These are phyloP conservation scores for Bacidia gigantensis DNA, from an alignment of 495 filamentous ascomycete genomes.

Conservation along the genomic window DNA sequence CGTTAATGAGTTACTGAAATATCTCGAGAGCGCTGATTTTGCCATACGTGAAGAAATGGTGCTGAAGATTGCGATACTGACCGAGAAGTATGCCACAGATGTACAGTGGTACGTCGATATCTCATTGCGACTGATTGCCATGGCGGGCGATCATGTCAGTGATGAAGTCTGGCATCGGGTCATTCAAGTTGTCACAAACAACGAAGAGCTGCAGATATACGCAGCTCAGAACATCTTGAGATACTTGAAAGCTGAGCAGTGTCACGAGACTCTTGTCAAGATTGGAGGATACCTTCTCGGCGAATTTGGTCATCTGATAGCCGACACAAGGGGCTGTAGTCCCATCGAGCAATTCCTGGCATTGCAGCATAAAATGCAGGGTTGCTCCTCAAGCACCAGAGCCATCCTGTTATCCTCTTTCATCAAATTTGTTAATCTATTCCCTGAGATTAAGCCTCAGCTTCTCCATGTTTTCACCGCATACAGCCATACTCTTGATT, in stretches of 20 bases:
- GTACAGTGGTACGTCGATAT: constrained; percentile 99
- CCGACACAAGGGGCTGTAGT: constrained; percentile 83
- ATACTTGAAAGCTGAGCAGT: constrained; percentile 80
- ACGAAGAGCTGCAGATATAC: constrained; percentile 95
- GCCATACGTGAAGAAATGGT: constrained; percentile 99
- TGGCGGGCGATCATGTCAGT: constrained; percentile 96
- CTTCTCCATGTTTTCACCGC: constrained; percentile 76
- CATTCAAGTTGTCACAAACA: constrained; percentile 98
- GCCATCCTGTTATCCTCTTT: constrained; percentile 92
- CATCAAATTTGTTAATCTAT: constrained; percentile 96
- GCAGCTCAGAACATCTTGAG: constrained; percentile 82
- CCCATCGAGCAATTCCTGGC: constrained; percentile 97
- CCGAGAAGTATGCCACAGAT: constrained; percentile 96
- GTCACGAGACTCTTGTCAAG: constrained; percentile 93
- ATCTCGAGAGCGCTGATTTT: constrained; percentile 93
- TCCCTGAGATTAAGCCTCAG: constrained; percentile 96
- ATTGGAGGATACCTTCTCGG: constrained; percentile 93
- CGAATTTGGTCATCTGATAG: constrained; percentile 95
- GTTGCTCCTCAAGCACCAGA: constrained; percentile 74
- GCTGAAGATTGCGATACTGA: constrained; percentile 93
- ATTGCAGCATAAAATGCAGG: constrained; percentile 76
- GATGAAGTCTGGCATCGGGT: constrained; percentile 99
- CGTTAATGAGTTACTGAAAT: constrained; percentile 84
- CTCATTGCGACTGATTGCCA: constrained; percentile 81
- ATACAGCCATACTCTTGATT: constrained; percentile 90